Evolutionary conservation across 2,329 filamentous ascomycete genomes (phyloP), one percentile per base, ranked within the genome.

Genomic region (Colletotrichum lindemuthianum): DNA sequence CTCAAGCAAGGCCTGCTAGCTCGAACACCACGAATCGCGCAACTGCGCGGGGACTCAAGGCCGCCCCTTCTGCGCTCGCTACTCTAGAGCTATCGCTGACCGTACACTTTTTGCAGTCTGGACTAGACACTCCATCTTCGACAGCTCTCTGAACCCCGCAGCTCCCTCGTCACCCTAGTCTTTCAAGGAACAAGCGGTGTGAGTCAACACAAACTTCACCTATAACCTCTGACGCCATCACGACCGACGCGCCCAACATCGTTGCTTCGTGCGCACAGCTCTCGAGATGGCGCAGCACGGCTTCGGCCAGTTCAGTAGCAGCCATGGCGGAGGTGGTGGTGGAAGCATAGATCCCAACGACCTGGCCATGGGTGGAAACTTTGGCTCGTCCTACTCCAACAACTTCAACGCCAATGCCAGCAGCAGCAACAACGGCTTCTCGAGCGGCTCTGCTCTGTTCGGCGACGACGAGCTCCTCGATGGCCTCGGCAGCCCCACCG

Each of bases 391-490:
- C 1, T 92, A 88, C 70, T 83, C 70, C 61, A 84, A 73, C 57
- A 77, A 70, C 59, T 85, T 86, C 60, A 88, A 90, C 76, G 80
- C 84, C 32, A 80, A 79, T 68, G 79, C 80, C 32, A 82, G 77
- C 72, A 90, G 86, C 73, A 82, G 89, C 69, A 84, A 86, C 37
- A 89, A 88, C 63, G 90, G 87, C 75, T 97, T 93, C 80, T 90
- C 90, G 49, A 89, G 89, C 70, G 91, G 90, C 64, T 91, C 90
- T 66, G 91, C 92, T 10, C 86, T 90, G 44, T 94, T 97, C 69
- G 90, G 88, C 67, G 95, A 97, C 69, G 95, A 97, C 68, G 95
- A 97, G 74, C 83, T 98, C 50, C 84, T 95, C 50, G 94, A 97
- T 69, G 86, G 86, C 40, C 83, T 95, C 8, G 84, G 79, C 47